Conservation (phyloP, 495 filamentous ascomycete genomes). For the Lasiosphaeriaceae sp. region DNA sequence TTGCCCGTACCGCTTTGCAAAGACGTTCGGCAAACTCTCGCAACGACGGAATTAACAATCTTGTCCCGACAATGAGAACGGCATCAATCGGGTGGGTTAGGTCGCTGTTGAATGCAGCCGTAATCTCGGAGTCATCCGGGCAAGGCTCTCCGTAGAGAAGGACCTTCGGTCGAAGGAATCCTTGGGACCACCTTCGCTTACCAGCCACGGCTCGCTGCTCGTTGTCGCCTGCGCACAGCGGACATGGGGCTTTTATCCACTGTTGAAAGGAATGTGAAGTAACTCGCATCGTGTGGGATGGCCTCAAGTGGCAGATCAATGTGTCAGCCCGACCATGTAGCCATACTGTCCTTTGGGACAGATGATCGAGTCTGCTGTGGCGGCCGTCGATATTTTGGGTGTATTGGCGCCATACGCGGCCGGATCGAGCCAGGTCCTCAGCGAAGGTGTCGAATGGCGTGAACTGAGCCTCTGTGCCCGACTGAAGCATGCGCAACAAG, state of each 20-base stretch:
- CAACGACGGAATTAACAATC: not conserved
- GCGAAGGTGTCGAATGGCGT: not conserved
- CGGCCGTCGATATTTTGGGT: not conserved
- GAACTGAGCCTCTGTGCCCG: not conserved
- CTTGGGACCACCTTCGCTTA: not conserved
- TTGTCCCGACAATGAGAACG: not conserved
- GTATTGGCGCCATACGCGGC: no score
- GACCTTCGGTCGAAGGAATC: not conserved
- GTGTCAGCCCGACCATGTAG: no score
- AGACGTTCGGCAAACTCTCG: not conserved
- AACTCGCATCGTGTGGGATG: no score
- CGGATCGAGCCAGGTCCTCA: not conserved
- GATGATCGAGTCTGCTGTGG: no score
- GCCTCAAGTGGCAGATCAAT: no score
- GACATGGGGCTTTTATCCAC: not conserved
- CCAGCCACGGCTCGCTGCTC: not conserved
- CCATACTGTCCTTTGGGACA: no score
- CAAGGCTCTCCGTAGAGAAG: not conserved
- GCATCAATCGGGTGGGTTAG: not conserved
- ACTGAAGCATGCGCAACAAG: not conserved
- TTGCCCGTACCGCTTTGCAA: not conserved
- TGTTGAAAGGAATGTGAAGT: not conserved
- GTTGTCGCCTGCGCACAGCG: not conserved
- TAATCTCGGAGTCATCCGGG: not conserved
- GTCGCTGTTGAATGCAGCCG: conserved; percentile 3